Base-by-base conservation (phyloP, 2,329 filamentous ascomycete genomes). In the Fonsecaea pedrosoi region DNA sequence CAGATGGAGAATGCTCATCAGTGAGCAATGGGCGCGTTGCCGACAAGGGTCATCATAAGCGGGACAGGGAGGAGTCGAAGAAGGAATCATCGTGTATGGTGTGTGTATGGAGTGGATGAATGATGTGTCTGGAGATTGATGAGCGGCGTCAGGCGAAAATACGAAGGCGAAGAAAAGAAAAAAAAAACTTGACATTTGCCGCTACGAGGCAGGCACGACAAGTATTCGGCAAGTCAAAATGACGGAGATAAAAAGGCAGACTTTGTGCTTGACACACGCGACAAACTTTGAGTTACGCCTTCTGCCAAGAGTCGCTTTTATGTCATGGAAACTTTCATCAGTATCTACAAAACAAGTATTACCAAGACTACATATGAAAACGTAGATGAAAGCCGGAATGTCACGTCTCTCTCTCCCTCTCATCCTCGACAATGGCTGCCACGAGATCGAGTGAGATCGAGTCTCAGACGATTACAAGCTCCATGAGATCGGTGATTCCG, bases 1-100 rank as follows among this genome's bases (percentile, higher is more conserved):
- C 15, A n/a, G 40, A 35, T 34, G 54, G 54, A 55, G 30, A n/a
- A 55, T 34, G 54, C 54, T 34, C 30, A 55, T 55, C 30, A 55
- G 54, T 32, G 35, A 35, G 54, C 4, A 25, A 48, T 48, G 45
- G 21, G 15, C 45, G 30, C 45, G 12, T 50, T 30, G 18, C 45
- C 45, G 45, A 50, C 45, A 50, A 50, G 45, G 45, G 45, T 50
- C 45, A 50, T 50, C 21, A 25, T 50, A 50, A 50, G 45, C 45
- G 45, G 45, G 45, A 50, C 45, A 5, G 12, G 40, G 40, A 45
- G 40, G 15, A 18, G 40, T 8, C 5, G 15, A 45, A 13, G 15
- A 45, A 45, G 40, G 40, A 18, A 45, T 18, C 40, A 18, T 45
- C 1, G n/a, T 10, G 35, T 12, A 13, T 38, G 35, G 35, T 38